Evolutionary conservation across 202 grass and related monocot genomes (phyloP), one percentile per base, ranked within the genome.

Genomic region (Musa balbisiana): DNA sequence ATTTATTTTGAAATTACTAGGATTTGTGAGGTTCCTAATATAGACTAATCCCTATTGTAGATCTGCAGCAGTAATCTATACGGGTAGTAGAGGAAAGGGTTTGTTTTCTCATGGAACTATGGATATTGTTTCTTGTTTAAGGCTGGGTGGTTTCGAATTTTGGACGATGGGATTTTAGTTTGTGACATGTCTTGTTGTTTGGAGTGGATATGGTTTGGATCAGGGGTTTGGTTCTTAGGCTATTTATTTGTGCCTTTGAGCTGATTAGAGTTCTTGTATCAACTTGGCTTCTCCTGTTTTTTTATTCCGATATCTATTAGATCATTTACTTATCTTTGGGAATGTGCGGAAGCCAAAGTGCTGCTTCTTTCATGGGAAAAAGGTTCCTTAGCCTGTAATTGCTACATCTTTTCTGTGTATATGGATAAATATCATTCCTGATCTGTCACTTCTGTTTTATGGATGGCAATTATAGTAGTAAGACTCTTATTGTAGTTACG

Each of bases 181-280:
- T 56, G 25, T 55, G 10, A 16, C 15, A 2, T 56, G 25, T 56
- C 11, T 0, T 27, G 51, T 59, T 43, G 16, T 23, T 29, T 64
- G 17, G 0, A 12, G 53, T 55, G 10, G 9, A 22, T 49, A 1
- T 75, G 15, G 3, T 80, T 69, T 73, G 87, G 89, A 85, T 82
- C 90, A 91, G 87, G 83, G 89, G 84, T 96, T 92, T 96, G 73
- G 53, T 87, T 90, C 87, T 84, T 74, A 82, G 83, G 89, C 80
- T 82, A 72, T 25, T 19, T 63, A 54, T 68, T 76, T 0, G 13
- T 67, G 85, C 85, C 84, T 83, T 59, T 53, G 89, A 76, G 85
- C 88, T 96, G 83, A 96, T 88, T 89, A 49, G 78, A 89, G 87
- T 11, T 3, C 92, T 83, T 64, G 89, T 29, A 96, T 70, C 29